A percentile compares a stretch with the other conserved stretches of the same genome.
Conservation (phyloP, 352 stramenopile genomes). For the Globisporangium barbulae region DNA sequence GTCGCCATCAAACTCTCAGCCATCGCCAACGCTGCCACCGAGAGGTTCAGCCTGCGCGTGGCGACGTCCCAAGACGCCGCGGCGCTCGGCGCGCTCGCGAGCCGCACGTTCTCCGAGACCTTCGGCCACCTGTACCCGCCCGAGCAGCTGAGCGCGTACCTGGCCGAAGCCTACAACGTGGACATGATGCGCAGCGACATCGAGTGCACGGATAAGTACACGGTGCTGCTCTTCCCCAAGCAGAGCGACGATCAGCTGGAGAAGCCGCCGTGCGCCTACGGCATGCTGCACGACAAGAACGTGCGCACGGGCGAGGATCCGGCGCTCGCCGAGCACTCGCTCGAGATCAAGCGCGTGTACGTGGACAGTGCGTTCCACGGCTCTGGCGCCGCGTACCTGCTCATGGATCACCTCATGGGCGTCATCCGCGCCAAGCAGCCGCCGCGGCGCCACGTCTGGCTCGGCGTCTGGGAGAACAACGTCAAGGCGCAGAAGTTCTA, state of each 20-base stretch:
- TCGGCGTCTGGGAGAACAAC: constrained; percentile 35
- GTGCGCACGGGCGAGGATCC: constrained; percentile 22
- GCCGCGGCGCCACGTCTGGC: constrained; percentile 20
- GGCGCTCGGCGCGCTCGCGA: constrained; percentile 20
- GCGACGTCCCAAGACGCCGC: constrained; percentile 19
- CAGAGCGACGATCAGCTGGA: not conserved
- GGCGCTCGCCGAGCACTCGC: constrained; percentile 18
- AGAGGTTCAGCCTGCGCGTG: constrained; percentile 17
- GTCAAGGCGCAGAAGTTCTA: constrained; percentile 32
- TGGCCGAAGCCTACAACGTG: constrained; percentile 17
- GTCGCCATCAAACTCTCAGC: not conserved
- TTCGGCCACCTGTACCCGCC: constrained; percentile 27
- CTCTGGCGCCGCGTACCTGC: constrained; percentile 19
- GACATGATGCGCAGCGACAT: constrained; percentile 22
- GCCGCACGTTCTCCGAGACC: constrained; percentile 29
- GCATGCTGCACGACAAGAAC: constrained; percentile 23
- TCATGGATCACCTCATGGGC: constrained; percentile 30
- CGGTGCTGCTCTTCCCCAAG: constrained; percentile 24
- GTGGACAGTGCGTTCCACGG: constrained; percentile 29
- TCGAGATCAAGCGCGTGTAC: constrained; percentile 33
- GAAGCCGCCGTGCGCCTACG: constrained; percentile 19
- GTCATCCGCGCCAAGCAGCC: constrained; percentile 19
- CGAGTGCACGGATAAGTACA: constrained; percentile 23
- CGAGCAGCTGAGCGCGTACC: constrained; percentile 19
- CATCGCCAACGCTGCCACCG: not conserved